These are phyloP conservation scores for Nothophoma quercina DNA, from an alignment of 2,329 filamentous ascomycete genomes.

Conservation along the genomic window DNA sequence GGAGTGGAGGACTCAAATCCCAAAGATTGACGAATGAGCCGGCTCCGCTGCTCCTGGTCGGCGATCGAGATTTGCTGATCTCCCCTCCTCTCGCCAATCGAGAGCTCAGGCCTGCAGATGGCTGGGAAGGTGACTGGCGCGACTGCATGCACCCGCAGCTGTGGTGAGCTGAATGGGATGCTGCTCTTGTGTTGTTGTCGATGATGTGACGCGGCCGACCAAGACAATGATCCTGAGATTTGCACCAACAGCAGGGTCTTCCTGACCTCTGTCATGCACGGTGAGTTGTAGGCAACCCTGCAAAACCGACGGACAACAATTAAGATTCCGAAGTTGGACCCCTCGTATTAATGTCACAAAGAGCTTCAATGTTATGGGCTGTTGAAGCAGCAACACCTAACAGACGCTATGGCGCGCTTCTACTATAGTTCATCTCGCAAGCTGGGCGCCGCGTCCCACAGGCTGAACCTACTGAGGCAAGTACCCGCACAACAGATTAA, in stretches of 20 bases:
- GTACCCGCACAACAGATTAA: conserved; percentile 2
- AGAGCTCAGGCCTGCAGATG: conserved; percentile 20
- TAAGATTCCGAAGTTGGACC: neutral
- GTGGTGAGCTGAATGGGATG: conserved; percentile 26
- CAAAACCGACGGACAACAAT: neutral
- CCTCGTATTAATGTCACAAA: neutral
- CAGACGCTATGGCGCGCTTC: conserved; percentile 5
- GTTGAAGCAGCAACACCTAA: neutral
- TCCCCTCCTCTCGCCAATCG: conserved; percentile 32
- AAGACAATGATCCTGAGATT: conserved; percentile 1
- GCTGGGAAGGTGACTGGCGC: neutral
- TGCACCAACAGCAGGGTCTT: neutral
- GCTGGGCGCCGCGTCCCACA: neutral
- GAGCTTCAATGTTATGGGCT: neutral
- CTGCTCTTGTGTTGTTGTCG: conserved; percentile 2
- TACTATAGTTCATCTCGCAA: neutral
- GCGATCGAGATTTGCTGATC: conserved; percentile 19
- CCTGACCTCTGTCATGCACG: conserved; percentile 1
- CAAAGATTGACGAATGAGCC: conserved; percentile 10
- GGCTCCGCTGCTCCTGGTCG: conserved; percentile 15
- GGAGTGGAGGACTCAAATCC: conserved; percentile 10
- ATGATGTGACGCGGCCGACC: conserved; percentile 3
- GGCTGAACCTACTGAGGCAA: conserved; percentile 5
- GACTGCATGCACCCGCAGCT: conserved; percentile 16
- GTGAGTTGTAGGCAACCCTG: neutral